A percentile compares a stretch with the other conserved stretches of the same genome.
These are phyloP conservation scores for Phytopythium boreale DNA, from an alignment of 352 stramenopile species.

Conservation along the genomic window DNA sequence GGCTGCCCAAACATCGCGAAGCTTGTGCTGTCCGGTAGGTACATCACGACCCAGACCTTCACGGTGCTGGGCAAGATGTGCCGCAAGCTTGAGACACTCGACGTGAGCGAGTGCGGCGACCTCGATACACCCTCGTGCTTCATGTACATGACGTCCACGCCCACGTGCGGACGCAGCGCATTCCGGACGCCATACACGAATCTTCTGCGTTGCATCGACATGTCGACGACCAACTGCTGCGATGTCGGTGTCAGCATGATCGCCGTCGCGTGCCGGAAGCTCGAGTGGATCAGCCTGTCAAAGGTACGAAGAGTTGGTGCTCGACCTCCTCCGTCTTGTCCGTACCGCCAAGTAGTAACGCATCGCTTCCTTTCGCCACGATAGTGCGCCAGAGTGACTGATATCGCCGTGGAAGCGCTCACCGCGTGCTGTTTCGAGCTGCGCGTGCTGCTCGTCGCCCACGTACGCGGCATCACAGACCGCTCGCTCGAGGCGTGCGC, in stretches of 20 bases:
- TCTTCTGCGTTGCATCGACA: slow-evolving; percentile 30
- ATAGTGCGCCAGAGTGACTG: slow-evolving; percentile 46
- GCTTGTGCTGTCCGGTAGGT: slow-evolving; percentile 50
- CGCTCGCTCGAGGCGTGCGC: slow-evolving; percentile 39
- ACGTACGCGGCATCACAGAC: slow-evolving; percentile 46
- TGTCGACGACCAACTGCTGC: slow-evolving; percentile 52
- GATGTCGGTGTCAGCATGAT: slow-evolving; percentile 57
- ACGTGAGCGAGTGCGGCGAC: slow-evolving; percentile 45
- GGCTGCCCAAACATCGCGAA: slow-evolving; percentile 32
- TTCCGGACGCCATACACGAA: slow-evolving; percentile 8
- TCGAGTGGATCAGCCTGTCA: slow-evolving; percentile 55
- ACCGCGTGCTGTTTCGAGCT: slow-evolving; percentile 41
- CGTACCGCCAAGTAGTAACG: background rate
- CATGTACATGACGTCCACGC: slow-evolving; percentile 19
- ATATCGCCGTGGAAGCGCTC: slow-evolving; percentile 47
- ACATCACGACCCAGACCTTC: slow-evolving; percentile 47
- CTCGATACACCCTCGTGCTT: slow-evolving; percentile 48
- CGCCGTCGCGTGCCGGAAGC: slow-evolving; percentile 31
- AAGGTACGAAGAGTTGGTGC: slow-evolving; percentile 25
- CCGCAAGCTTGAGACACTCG: slow-evolving; percentile 30
- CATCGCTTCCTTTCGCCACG: background rate
- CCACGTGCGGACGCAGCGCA: slow-evolving; percentile 9
- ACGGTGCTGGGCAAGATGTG: slow-evolving; percentile 56
- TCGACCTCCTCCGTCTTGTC: background rate
- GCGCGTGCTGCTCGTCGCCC: slow-evolving; percentile 30